Conservation (phyloP, 306 rosid species). For the Trifolium dubium region DNA sequence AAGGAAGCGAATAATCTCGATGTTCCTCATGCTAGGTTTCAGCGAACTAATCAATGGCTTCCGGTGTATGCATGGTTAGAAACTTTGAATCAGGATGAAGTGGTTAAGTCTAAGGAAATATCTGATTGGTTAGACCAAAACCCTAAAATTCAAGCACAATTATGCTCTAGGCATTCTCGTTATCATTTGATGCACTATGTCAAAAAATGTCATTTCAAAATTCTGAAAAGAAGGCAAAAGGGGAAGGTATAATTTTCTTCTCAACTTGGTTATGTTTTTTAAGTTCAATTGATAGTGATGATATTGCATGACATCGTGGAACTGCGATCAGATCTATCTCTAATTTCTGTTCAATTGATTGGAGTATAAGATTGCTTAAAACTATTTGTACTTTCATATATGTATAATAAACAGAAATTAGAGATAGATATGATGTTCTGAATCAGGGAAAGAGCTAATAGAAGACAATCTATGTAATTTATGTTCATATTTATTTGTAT, state of each 20-base stretch:
- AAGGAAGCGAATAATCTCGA: constrained; percentile 60
- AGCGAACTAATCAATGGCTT: constrained; percentile 89
- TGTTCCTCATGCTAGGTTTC: constrained; percentile 81
- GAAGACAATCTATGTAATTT: no score
- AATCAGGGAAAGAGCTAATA: no score
- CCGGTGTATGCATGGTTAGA: constrained; percentile 94
- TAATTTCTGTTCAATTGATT: no score
- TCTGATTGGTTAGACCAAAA: constrained; percentile 81
- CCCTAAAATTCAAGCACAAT: constrained; percentile 73
- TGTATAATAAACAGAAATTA: no score
- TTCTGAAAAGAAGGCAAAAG: constrained; percentile 80
- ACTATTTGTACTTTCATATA: no score
- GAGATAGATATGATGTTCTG: no score
- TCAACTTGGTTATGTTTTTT: background rate
- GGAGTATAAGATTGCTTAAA: no score
- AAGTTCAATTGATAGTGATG: background rate
- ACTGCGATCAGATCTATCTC: no score
- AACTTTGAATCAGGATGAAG: constrained; percentile 75
- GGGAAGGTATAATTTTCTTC: constrained; percentile 60
- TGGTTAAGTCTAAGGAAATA: constrained; percentile 89
- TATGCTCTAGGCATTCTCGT: constrained; percentile 85
- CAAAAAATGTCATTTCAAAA: constrained; percentile 93
- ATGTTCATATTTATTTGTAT: no score
- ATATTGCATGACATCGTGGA: background rate
- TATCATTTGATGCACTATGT: constrained; percentile 93